Evolutionary conservation across 352 stramenopile species (phyloP).

Genomic region (Globisporangium lucens): DNA sequence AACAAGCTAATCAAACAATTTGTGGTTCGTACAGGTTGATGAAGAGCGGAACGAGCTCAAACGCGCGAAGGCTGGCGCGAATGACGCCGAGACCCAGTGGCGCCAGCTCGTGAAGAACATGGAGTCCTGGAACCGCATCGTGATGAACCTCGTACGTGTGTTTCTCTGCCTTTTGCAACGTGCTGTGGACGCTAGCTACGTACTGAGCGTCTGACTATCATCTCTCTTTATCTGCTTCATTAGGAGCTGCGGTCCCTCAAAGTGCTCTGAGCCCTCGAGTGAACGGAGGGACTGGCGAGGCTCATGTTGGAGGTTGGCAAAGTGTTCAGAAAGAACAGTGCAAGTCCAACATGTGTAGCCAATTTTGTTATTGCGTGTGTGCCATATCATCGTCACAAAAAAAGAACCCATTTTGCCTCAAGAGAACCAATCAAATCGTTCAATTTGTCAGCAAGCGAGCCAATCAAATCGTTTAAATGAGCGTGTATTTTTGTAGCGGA

Average conservation of each 20-base stretch:
- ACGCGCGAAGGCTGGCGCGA: conserved; percentile 13
- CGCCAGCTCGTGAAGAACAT: conserved; percentile 81
- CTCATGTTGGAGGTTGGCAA: neutral
- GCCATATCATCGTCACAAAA: conserved; percentile 2
- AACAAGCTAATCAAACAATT: neutral
- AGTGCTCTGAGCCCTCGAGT: conserved; percentile 1
- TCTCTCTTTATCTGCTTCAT: neutral
- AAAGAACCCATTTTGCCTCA: neutral
- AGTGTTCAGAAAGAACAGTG: neutral
- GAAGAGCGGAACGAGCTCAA: conserved; percentile 41
- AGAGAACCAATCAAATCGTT: too few species aligned
- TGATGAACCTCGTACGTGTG: conserved; percentile 68
- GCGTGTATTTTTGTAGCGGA: too few species aligned
- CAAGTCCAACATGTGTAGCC: neutral
- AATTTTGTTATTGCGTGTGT: neutral
- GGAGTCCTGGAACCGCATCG: conserved; percentile 83
- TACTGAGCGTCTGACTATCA: neutral
- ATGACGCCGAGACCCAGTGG: conserved; percentile 63
- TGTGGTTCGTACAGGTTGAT: conserved; percentile 27
- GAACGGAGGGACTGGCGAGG: neutral
- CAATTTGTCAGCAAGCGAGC: too few species aligned
- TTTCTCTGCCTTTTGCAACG: neutral
- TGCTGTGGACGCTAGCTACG: neutral
- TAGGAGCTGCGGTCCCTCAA: conserved; percentile 6
- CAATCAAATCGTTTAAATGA: too few species aligned